Percentiles rank a stretch among this genome's conserved stretches.
These are phyloP conservation scores for Ganoderma sp. DNA, from an alignment of 1,284 basidiomycete species.

Conservation along the genomic window DNA sequence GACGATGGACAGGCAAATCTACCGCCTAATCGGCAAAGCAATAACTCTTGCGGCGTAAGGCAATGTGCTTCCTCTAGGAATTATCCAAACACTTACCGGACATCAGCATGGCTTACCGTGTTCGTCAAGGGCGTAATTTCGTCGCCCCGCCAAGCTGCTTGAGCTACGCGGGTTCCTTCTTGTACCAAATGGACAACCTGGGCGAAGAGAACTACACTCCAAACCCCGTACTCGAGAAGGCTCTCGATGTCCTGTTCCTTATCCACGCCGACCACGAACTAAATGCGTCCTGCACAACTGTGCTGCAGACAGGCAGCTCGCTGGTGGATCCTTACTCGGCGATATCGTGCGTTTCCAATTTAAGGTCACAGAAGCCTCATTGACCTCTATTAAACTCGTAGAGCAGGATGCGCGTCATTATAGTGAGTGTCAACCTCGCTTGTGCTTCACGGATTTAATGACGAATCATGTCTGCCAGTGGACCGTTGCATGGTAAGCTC, in stretches of 20 bases:
- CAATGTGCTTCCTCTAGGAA: conserved; percentile 15
- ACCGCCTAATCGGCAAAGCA: conserved; percentile 84
- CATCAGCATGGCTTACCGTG: conserved; percentile 83
- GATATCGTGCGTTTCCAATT: conserved; percentile 58
- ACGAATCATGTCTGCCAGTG: conserved; percentile 49
- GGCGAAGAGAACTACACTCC: conserved; percentile 76
- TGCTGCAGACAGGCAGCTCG: conserved; percentile 85
- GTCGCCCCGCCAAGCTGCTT: conserved; percentile 84
- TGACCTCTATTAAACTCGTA: conserved; percentile 34
- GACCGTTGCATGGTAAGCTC: conserved; percentile 72
- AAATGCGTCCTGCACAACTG: conserved; percentile 84
- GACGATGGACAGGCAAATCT: conserved; percentile 90
- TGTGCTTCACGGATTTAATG: not conserved
- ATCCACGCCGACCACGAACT: conserved; percentile 90
- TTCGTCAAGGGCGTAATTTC: conserved; percentile 87
- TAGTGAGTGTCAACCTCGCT: conserved; percentile 58
- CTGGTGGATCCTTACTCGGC: conserved; percentile 88
- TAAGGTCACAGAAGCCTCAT: not conserved
- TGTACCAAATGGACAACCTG: conserved; percentile 87
- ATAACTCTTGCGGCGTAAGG: conserved; percentile 83
- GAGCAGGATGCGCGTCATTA: conserved; percentile 82
- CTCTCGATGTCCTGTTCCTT: conserved; percentile 84
- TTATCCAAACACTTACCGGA: not conserved
- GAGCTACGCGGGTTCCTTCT: conserved; percentile 83
- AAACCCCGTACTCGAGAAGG: conserved; percentile 82